These are phyloP conservation scores for Lactifluus pinguis DNA, from an alignment of 768 basidiomycete genomes.

Conservation along the genomic window DNA sequence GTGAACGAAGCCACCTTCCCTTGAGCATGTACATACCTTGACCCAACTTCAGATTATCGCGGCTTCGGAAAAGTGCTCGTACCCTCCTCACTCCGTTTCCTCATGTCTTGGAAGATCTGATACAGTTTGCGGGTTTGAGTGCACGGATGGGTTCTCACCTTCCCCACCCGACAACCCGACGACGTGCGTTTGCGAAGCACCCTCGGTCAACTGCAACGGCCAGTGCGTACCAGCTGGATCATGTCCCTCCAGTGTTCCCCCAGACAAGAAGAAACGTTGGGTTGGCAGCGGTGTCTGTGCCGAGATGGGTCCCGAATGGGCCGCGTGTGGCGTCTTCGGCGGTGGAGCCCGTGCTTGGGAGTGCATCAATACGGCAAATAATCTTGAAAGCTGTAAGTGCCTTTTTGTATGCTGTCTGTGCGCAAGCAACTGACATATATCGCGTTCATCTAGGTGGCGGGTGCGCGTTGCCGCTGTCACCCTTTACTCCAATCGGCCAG, in stretches of 20 bases:
- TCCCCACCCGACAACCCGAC: slow-evolving; percentile 28
- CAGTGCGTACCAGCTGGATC: slow-evolving; percentile 27
- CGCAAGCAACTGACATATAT: no score
- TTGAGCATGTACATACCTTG: background rate
- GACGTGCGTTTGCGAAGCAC: slow-evolving; percentile 35
- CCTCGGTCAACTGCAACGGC: slow-evolving; percentile 41
- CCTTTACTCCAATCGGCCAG: no score
- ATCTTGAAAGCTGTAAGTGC: no score
- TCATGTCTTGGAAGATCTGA: slow-evolving; percentile 24
- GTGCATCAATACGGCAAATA: no score
- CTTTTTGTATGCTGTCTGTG: no score
- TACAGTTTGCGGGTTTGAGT: slow-evolving; percentile 38
- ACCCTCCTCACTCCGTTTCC: slow-evolving; percentile 34
- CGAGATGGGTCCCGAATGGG: no score
- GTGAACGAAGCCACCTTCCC: background rate
- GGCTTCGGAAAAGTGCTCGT: slow-evolving; percentile 28
- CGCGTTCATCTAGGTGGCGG: no score
- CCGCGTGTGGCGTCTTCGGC: no score
- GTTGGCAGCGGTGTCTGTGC: no score
- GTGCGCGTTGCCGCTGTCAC: no score
- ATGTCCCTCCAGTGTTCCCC: slow-evolving; percentile 24
- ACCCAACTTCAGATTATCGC: slow-evolving; percentile 22
- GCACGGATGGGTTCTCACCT: slow-evolving; percentile 34
- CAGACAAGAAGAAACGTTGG: slow-evolving; percentile 20
- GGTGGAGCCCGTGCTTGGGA: no score